These are phyloP conservation scores for Cyathus striatus DNA, from an alignment of 768 basidiomycete genomes.

Conservation along the genomic window DNA sequence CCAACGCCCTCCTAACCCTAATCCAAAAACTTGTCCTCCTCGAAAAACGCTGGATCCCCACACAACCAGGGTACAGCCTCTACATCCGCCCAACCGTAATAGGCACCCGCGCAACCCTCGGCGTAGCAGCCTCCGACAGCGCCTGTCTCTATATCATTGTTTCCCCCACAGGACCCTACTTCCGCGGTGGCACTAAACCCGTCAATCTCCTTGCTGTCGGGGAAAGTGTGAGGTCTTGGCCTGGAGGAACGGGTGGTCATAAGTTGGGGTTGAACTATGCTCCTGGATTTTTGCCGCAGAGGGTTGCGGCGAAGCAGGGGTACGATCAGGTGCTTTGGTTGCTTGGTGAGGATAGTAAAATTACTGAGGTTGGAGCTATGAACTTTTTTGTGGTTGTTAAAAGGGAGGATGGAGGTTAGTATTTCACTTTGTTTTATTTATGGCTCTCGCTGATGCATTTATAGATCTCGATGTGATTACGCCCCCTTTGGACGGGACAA, in stretches of 20 bases:
- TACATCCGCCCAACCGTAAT: constrained; percentile 85
- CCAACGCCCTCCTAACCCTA: constrained; percentile 59
- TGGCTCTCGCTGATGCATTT: too few species aligned
- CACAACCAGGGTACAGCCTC: constrained; percentile 65
- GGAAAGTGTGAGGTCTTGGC: constrained; percentile 43
- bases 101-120: constrained; percentile 48
- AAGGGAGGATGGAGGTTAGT: constrained; percentile 52
- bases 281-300: constrained; percentile 58
- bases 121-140: constrained; percentile 65
- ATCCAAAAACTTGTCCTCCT: constrained; percentile 69
- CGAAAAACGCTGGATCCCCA: constrained; percentile 86
- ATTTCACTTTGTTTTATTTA: too few species aligned
- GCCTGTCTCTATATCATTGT: constrained; percentile 75
- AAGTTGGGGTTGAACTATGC: constrained; percentile 73
- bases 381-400: constrained; percentile 71
- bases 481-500: constrained; percentile 80
- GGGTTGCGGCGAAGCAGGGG: constrained; percentile 57
- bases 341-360: constrained; percentile 44
- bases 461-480: constrained; percentile 73
- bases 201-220: constrained; percentile 35
- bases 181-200: constrained; percentile 57
- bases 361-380: constrained; percentile 72
- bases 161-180: constrained; percentile 74
- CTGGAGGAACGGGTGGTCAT: constrained; percentile 70
- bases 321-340: constrained; percentile 82